These are phyloP conservation scores for Raddia distichophylla DNA, from an alignment of 176 grass and related monocot species.

Conservation along the genomic window DNA sequence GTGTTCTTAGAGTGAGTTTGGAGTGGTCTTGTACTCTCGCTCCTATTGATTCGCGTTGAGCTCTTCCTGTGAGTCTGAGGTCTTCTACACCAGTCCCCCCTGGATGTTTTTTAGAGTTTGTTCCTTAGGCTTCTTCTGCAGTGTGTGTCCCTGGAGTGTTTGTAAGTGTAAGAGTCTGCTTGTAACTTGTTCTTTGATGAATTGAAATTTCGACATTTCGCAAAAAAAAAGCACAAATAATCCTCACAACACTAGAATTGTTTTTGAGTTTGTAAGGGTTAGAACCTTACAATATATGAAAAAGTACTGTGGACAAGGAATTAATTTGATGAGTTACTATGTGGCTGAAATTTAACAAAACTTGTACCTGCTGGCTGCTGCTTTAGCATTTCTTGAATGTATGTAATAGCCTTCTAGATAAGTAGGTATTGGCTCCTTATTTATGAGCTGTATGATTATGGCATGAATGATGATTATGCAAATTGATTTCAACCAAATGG, in stretches of 20 bases:
- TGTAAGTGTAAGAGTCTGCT: no score
- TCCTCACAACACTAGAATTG: background rate
- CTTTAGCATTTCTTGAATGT: background rate
- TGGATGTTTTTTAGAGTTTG: no score
- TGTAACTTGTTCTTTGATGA: no score
- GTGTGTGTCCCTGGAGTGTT: no score
- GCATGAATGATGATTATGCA: background rate
- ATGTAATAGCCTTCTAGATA: background rate
- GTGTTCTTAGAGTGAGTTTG: no score
- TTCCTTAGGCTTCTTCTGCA: no score
- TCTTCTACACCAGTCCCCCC: no score
- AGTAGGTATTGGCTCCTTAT: background rate
- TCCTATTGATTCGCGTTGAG: no score
- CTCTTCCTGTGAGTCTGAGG: no score
- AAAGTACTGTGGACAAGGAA: background rate
- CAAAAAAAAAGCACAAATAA: no score
- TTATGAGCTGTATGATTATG: background rate
- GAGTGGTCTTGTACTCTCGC: no score
- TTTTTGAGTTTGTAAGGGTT: background rate
- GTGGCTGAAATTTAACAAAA: background rate
- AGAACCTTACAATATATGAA: background rate
- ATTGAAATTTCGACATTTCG: no score
- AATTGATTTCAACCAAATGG: conserved; percentile 1
- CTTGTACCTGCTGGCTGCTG: background rate
- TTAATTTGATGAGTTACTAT: background rate